Conservation (phyloP, 2,329 filamentous ascomycete genomes). For the Aureobasidium leucospermi region DNA sequence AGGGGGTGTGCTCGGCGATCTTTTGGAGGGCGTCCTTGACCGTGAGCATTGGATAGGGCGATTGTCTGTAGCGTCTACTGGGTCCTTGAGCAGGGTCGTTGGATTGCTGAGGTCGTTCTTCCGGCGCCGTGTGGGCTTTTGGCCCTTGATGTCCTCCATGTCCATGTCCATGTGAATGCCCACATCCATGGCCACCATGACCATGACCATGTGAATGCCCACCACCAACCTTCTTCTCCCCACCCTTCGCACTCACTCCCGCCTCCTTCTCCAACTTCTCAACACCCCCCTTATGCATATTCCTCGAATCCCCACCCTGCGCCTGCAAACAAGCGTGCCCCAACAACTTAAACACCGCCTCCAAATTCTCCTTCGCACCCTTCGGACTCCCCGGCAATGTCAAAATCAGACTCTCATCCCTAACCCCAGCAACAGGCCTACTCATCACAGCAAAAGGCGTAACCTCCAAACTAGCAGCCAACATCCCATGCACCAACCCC, state of each 20-base stretch:
- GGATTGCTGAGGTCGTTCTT: slow-evolving; percentile 47
- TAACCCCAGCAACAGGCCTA: slow-evolving; percentile 79
- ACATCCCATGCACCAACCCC: slow-evolving; percentile 90
- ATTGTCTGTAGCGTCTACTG: slow-evolving; percentile 68
- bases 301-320: slow-evolving; percentile 71
- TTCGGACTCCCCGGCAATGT: slow-evolving; percentile 94
- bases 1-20: slow-evolving; percentile 67
- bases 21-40: slow-evolving; percentile 72
- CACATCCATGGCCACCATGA: slow-evolving; percentile 31
- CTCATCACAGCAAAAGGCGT: slow-evolving; percentile 98
- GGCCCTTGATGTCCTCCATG: slow-evolving; percentile 48
- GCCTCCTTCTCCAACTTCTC: slow-evolving; percentile 80
- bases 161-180: slow-evolving; percentile 45
- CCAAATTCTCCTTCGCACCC: slow-evolving; percentile 86
- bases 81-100: slow-evolving; percentile 55
- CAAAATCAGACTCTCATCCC: slow-evolving; percentile 73
- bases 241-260: slow-evolving; percentile 42
- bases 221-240: slow-evolving; percentile 18
- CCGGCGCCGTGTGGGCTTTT: slow-evolving; percentile 64
- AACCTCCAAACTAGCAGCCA: slow-evolving; percentile 71
- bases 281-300: slow-evolving; percentile 71
- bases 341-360: slow-evolving; percentile 79
- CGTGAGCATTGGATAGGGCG: slow-evolving; percentile 85
- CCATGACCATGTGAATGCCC: slow-evolving; percentile 34
- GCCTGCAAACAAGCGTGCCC: slow-evolving; percentile 93